Evolutionary conservation across 371 early-diverging fungal genomes (phyloP), one percentile per base, ranked within the genome.

Genomic region (Thermomucor indicae-seudaticae): DNA sequence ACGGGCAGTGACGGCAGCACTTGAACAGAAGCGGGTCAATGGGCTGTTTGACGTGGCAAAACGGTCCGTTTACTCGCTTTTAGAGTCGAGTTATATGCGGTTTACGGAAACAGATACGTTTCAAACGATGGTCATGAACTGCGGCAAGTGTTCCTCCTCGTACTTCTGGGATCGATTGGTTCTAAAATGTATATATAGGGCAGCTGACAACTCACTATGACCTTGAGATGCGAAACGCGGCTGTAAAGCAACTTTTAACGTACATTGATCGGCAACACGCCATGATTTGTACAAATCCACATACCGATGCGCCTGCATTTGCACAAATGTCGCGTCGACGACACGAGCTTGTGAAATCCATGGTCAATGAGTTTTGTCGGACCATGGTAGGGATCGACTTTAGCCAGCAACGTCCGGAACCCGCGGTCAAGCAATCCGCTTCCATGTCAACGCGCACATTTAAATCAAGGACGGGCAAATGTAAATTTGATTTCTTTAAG

Each of bases 71-170:
- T 75, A 75, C 43, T 46, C 53, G 0, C 37, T 81, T n/a, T 57
- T 81, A 23, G 82, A 81, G 37, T 63, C 69, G 19, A 75, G 78
- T 43, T 81, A 66, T 49, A 59, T 70, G 55, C 51, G 72, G n/a
- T 81, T 80, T 46, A 43, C 53, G 20, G 53, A 45, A 14, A 62
- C 67, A 24, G 59, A 61, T 5, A 57, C 49, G 0, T 76, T 62
- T 53, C 47, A 67, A 41, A 48, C 51, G 2, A 72, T 75, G 76
- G 57, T 60, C 1, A 43, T 46, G 14, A 47, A 67, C 20, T 70
- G 70, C 44, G 75, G 75, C 61, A 62, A 46, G 58, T 46, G 4
- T 37, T 19, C 5, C 7, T 32, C 1, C 5, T 14, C 35, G 25
- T 4, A 17, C 8, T 32, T 4, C 2, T 1, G 17, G 7, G 20